Evolutionary conservation across 768 basidiomycete genomes (phyloP), one percentile per base, ranked within the genome.

Genomic region (Lepiota brunneoincarnata): DNA sequence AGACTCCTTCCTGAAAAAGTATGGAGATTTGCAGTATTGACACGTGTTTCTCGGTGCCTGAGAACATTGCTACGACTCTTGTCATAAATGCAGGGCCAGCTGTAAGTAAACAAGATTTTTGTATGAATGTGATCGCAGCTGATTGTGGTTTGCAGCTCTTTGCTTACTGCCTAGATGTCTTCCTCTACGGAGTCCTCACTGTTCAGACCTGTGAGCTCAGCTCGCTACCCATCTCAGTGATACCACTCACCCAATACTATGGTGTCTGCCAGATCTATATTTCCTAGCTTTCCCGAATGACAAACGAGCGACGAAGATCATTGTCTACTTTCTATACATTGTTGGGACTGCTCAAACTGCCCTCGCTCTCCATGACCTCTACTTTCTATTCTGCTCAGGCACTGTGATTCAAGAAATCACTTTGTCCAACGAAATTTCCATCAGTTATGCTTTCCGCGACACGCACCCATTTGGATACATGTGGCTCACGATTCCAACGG

Each of bases 111-210:
- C 38, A n/a, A n/a, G 14, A 9, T 36, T 36, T 36, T 36, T 15
- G 6, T 2, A 39, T 20, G n/a, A 39, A n/a, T 39, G 18, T n/a
- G 38, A 2, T n/a, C n/a, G 14, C 14, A 5, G n/a, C 38, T 39
- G 9, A 39, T 10, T 31, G n/a, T n/a, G 31, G 11, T 3, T 31
- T 4, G 21, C 24, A 53, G 51, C 34, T 53, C 3, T 45, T 53
- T 28, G 51, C 43, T 9, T 46, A 53, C 41, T 38, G 35, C 7
- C 18, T 53, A 2, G 44, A 53, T 18, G n/a, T 53, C 14, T 26
- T 53, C 24, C 36, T 53, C 20, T 53, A 45, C 24, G 51, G 51
- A 1, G 28, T 53, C 14, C 17, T 53, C 17, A 46, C 43, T 18
- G 51, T 53, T 17, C 49, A 51, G 18, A 41, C 28, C 6, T 51